These are phyloP conservation scores for Gossypium davidsonii DNA, from an alignment of 441 rosid species.

Conservation along the genomic window DNA sequence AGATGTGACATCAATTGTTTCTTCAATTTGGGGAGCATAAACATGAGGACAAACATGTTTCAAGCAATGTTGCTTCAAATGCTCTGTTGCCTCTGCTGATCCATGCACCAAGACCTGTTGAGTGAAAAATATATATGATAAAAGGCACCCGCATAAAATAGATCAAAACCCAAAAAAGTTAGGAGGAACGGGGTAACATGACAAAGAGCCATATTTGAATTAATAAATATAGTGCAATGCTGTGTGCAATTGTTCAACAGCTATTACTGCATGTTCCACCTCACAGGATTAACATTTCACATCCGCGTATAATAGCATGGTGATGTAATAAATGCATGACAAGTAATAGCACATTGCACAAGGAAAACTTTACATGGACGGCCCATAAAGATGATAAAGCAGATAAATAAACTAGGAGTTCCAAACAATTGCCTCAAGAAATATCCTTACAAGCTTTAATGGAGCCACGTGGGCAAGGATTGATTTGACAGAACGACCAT, in stretches of 20 bases:
- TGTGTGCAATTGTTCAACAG: not conserved
- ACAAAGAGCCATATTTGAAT: not conserved
- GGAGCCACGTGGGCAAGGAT: conserved; percentile 91
- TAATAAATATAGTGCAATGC: not conserved
- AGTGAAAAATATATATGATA: conserved; percentile 1
- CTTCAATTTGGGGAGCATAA: conserved; percentile 86
- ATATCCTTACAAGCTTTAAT: conserved; percentile 71
- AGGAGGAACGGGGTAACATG: not conserved
- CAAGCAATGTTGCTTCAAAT: conserved; percentile 89
- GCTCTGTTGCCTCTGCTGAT: conserved; percentile 94
- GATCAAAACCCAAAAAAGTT: not conserved
- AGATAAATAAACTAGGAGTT: not conserved
- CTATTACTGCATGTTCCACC: not conserved
- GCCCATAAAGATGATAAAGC: not conserved
- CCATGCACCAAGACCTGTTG: conserved; percentile 92
- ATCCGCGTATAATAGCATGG: not conserved
- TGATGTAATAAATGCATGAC: not conserved
- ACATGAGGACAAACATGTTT: conserved; percentile 82
- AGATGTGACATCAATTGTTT: conserved; percentile 87
- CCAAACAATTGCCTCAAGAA: conserved; percentile 2
- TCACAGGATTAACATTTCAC: not conserved
- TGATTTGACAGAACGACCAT: conserved; percentile 89
- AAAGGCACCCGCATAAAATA: not conserved
- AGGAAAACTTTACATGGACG: not conserved
- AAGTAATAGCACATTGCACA: not conserved